phyloP scores from a whole-genome alignment of 192 early-diverging fungal genomes.

The Coemansia sp. region DNA sequence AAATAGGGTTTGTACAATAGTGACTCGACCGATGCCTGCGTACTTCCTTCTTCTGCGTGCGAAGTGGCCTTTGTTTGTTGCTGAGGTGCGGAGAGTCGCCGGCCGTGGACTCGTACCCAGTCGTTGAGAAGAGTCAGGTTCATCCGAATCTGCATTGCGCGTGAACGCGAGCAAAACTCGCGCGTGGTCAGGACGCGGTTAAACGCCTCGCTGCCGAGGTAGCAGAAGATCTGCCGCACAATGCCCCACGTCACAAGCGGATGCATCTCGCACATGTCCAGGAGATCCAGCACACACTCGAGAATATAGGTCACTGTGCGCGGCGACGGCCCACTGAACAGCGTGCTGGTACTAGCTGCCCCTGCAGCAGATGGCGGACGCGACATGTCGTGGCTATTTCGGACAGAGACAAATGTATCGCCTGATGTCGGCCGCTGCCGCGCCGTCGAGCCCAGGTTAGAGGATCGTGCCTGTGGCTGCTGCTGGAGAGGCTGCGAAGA shows the following conservation, averaged over 20 bases:
- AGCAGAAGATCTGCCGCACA: conserved; percentile 78
- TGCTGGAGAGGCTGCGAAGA: neutral
- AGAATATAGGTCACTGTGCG: conserved; percentile 73
- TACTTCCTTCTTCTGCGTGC: conserved; percentile 4
- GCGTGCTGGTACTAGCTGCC: neutral
- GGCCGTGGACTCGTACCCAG: conserved; percentile 74
- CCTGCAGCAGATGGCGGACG: conserved; percentile 12
- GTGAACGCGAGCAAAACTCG: conserved; percentile 74
- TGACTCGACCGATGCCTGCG: conserved; percentile 15
- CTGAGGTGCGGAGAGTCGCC: conserved; percentile 33
- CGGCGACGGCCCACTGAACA: conserved; percentile 60
- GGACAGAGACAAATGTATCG: conserved; percentile 49
- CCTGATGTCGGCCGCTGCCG: conserved; percentile 45
- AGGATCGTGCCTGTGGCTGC: neutral
- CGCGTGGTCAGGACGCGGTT: conserved; percentile 82
- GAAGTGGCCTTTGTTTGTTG: neutral
- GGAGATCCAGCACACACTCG: conserved; percentile 64
- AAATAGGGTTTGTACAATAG: conserved; percentile 44
- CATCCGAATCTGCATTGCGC: conserved; percentile 82
- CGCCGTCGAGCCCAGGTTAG: neutral
- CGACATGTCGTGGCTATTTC: conserved; percentile 33
- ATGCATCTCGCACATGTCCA: conserved; percentile 78
- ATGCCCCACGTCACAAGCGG: conserved; percentile 71
- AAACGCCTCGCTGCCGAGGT: conserved; percentile 76
- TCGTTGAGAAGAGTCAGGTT: conserved; percentile 81